Evolutionary conservation across 1,284 basidiomycete species (phyloP).

Genomic region (Ceratobasidium sp.): DNA sequence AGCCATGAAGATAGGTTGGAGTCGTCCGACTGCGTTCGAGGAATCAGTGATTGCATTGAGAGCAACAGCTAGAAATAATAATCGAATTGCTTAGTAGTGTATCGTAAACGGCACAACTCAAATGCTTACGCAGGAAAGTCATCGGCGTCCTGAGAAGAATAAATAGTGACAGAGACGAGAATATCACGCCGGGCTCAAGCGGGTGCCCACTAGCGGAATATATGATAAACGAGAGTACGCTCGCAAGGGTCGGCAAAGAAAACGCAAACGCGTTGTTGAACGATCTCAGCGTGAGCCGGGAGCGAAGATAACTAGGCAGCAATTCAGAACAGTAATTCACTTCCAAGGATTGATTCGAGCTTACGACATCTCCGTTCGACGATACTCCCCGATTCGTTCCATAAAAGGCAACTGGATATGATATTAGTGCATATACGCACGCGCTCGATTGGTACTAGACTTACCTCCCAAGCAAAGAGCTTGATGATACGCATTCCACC

Average conservation of each 20-base stretch:
- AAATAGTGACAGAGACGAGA: constrained; percentile 90
- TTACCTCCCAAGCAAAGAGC: constrained; percentile 48
- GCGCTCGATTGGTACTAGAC: neutral
- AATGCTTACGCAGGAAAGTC: constrained; percentile 74
- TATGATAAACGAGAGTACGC: constrained; percentile 87
- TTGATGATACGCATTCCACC: constrained; percentile 63
- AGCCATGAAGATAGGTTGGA: constrained; percentile 81
- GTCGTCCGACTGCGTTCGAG: constrained; percentile 75
- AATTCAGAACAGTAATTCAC: neutral
- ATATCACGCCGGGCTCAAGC: constrained; percentile 78
- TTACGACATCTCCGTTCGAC: constrained; percentile 74
- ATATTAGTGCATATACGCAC: neutral
- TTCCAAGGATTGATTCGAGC: neutral
- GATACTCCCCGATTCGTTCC: constrained; percentile 75
- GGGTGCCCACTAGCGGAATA: constrained; percentile 78
- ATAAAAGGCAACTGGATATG: constrained; percentile 53
- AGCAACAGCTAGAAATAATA: constrained; percentile 69
- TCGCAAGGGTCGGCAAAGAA: constrained; percentile 82
- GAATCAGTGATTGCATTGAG: constrained; percentile 85
- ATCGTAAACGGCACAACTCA: neutral
- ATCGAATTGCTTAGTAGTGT: too few species aligned
- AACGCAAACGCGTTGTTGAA: constrained; percentile 76
- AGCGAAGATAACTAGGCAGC: constrained; percentile 72
- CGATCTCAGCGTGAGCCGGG: constrained; percentile 78
- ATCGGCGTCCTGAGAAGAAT: constrained; percentile 78